These are phyloP conservation scores for Saposhnikovia divaricata DNA, from an alignment of 129 eudicot genomes.

Conservation along the genomic window DNA sequence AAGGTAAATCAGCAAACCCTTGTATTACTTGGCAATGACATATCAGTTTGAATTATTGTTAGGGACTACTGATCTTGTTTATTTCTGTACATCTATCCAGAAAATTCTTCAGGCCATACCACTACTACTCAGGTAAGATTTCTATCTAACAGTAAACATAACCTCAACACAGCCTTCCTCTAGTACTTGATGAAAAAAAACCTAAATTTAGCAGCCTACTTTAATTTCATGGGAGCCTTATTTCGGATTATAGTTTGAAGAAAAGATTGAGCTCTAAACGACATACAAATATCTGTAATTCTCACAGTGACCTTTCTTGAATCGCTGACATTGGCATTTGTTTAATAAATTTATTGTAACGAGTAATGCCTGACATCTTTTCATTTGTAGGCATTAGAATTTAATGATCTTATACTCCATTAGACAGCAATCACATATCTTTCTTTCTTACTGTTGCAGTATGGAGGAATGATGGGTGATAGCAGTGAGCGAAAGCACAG, in stretches of 20 bases:
- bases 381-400: neutral
- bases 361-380: neutral
- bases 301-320: neutral
- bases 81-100: neutral
- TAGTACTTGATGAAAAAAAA: neutral
- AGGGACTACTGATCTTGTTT: neutral
- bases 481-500: neutral
- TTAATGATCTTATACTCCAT: neutral
- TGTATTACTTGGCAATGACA: neutral
- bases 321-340: neutral
- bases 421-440: neutral
- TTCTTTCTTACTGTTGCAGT: slow-evolving; percentile 5
- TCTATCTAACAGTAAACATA: neutral
- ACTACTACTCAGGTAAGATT: neutral
- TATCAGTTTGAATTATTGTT: neutral
- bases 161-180: neutral
- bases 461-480: neutral
- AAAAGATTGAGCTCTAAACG: neutral
- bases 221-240: neutral
- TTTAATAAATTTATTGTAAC: neutral
- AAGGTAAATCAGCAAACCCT: slow-evolving; percentile 7
- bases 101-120: neutral
- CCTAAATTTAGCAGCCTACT: neutral
- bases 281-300: neutral
- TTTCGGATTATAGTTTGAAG: neutral